These are phyloP conservation scores for Fagopyrum homotropicum DNA, from an alignment of 148 eudicot species.

Conservation along the genomic window DNA sequence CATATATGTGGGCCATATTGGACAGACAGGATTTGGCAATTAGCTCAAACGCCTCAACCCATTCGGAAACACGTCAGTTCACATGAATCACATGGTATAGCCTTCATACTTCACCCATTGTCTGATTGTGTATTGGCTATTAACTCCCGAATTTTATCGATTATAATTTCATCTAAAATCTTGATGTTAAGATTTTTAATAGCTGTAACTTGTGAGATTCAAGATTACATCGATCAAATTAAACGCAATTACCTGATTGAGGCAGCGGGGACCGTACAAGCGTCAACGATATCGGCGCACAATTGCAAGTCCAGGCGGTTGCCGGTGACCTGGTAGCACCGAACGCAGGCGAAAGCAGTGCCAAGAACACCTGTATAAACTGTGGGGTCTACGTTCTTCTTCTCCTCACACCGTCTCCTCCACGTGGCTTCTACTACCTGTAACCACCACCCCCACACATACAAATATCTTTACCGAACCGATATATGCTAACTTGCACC, in stretches of 20 bases:
- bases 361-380: conserved; percentile 57
- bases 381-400: conserved; percentile 29
- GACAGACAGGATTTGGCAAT: neutral
- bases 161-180: too few relatives aligned
- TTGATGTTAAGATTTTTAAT: too few relatives aligned
- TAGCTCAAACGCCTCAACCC: too few relatives aligned
- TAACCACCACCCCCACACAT: neutral
- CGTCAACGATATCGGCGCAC: conserved; percentile 40
- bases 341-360: conserved; percentile 53
- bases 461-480: neutral
- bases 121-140: too few relatives aligned
- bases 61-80: too few relatives aligned
- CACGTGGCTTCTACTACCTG: conserved; percentile 59
- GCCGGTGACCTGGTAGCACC: conserved; percentile 48
- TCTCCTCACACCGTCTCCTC: conserved; percentile 16
- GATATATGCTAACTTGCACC: neutral
- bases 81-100: too few relatives aligned
- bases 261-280: conserved; percentile 28
- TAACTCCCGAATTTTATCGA: too few relatives aligned
- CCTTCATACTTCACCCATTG: too few relatives aligned
- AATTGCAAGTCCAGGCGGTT: conserved; percentile 37
- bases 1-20: neutral
- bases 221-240: neutral
- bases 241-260: conserved; percentile 29
- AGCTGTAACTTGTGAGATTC: too few relatives aligned